These are phyloP conservation scores for Aspergillus campestris DNA, from an alignment of 495 filamentous ascomycete species.

Conservation along the genomic window DNA sequence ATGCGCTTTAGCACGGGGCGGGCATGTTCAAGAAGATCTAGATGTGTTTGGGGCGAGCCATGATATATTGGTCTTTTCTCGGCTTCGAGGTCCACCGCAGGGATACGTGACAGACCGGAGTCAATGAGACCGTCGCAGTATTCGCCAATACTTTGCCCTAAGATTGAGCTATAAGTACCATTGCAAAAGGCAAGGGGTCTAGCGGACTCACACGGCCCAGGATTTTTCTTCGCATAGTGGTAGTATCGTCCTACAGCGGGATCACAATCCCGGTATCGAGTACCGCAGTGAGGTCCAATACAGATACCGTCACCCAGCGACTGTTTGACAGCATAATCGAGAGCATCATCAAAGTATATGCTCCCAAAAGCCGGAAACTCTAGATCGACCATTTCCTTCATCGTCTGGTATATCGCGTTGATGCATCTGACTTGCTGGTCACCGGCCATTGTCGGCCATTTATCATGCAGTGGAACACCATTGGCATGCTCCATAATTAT, in stretches of 20 bases:
- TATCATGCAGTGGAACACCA: conserved; percentile 27
- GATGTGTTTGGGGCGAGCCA: conserved; percentile 19
- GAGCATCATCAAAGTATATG: conserved; percentile 17
- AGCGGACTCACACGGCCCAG: conserved; percentile 31
- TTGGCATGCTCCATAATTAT: conserved; percentile 36
- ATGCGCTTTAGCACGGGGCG: conserved; percentile 20
- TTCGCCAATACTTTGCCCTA: conserved; percentile 22
- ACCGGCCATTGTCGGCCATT: conserved; percentile 28
- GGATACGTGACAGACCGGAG: conserved; percentile 27
- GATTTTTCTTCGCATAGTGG: conserved; percentile 13
- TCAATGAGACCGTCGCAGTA: conserved; percentile 32
- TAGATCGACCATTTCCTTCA: conserved; percentile 24
- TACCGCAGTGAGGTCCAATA: conserved; percentile 33
- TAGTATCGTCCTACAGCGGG: conserved; percentile 17
- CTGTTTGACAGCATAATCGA: conserved; percentile 11
- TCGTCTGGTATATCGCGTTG: conserved; percentile 20
- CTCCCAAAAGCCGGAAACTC: conserved; percentile 36
- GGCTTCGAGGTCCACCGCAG: conserved; percentile 4
- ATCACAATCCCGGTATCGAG: conserved; percentile 30
- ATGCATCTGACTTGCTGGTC: conserved; percentile 27
- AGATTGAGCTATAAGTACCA: conserved; percentile 1
- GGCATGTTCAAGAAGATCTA: conserved; percentile 14
- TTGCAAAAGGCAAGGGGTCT: conserved; percentile 1
- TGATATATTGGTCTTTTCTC: conserved; percentile 17
- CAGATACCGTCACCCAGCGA: conserved; percentile 24